Percentiles rank a stretch among this genome's conserved stretches.
Conservation (phyloP, 176 grass and related monocot species). For the Pontederia paniculata region DNA sequence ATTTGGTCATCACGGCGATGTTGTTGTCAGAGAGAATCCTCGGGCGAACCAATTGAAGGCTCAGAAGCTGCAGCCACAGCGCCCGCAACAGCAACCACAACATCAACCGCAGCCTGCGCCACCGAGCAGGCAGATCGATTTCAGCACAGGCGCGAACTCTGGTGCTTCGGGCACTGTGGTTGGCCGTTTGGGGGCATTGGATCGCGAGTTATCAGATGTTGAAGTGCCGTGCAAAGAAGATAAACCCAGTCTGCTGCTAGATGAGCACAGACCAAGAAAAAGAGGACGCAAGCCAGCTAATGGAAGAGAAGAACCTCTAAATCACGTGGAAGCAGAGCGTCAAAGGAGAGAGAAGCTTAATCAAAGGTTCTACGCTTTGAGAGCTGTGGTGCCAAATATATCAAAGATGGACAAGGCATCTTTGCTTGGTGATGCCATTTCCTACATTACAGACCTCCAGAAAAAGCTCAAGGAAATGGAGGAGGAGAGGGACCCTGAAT, state of each 20-base stretch:
- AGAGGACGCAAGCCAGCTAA: conserved; percentile 80
- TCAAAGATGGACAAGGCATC: conserved; percentile 96
- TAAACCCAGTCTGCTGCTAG: background rate
- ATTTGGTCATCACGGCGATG: background rate
- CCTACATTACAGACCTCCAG: conserved; percentile 87
- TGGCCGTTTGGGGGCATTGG: conserved; percentile 6
- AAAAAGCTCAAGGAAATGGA: conserved; percentile 24
- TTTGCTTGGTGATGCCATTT: conserved; percentile 70
- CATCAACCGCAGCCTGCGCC: background rate
- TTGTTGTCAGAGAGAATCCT: background rate
- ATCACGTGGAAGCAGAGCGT: conserved; percentile 89
- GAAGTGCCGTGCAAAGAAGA: conserved; percentile 14
- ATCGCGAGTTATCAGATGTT: conserved; percentile 18
- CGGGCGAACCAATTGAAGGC: background rate
- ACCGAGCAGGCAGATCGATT: conserved; percentile 17
- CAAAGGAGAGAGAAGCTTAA: conserved; percentile 82
- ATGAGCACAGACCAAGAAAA: conserved; percentile 53
- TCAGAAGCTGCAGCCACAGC: conserved; percentile 8
- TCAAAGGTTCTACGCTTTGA: conserved; percentile 83
- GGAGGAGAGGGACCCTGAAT: background rate
- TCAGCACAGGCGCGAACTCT: conserved; percentile 14
- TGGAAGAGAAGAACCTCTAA: conserved; percentile 71
- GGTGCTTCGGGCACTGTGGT: background rate
- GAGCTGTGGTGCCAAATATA: conserved; percentile 73
- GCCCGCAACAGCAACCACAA: background rate